phyloP scores from a whole-genome alignment of 2,329 filamentous ascomycete species.

The Cordyceps cateniannulata region DNA sequence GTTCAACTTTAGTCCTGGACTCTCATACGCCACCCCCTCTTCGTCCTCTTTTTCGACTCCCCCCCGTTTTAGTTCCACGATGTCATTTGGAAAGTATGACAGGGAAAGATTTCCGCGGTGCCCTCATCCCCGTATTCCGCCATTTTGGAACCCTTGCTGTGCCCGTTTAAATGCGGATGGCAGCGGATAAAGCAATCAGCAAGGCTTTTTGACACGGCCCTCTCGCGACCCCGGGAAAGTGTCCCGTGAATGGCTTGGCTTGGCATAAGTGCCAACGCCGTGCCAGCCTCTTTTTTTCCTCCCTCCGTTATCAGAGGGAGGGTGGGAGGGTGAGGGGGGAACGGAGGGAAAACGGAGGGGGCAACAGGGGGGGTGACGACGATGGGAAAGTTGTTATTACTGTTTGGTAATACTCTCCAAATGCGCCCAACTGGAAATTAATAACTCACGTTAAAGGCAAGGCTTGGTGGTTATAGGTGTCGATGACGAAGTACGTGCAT shows the following conservation, averaged over 20 bases:
- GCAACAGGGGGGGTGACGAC: background rate
- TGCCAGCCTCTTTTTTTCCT: background rate
- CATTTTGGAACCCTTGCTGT: background rate
- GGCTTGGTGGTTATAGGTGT: background rate
- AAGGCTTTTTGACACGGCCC: background rate
- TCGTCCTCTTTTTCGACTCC: too few species aligned
- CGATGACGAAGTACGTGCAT: background rate
- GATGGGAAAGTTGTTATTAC: background rate
- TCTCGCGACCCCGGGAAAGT: background rate
- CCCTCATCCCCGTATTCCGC: background rate
- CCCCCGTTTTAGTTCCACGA: background rate
- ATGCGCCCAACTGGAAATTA: background rate
- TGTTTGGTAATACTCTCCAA: background rate
- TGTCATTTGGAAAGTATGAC: background rate
- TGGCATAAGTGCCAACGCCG: background rate
- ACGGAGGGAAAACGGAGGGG: too few species aligned
- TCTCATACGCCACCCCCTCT: background rate
- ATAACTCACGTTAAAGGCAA: background rate
- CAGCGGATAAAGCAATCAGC: background rate
- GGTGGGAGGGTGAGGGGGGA: too few species aligned
- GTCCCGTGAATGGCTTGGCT: conserved; percentile 2
- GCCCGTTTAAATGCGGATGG: conserved; percentile 10
- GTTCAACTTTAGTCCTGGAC: background rate
- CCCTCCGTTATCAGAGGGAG: background rate
- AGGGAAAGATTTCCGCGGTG: background rate